Conservation (phyloP, 352 stramenopile species). For the Lagenidium sp. region DNA sequence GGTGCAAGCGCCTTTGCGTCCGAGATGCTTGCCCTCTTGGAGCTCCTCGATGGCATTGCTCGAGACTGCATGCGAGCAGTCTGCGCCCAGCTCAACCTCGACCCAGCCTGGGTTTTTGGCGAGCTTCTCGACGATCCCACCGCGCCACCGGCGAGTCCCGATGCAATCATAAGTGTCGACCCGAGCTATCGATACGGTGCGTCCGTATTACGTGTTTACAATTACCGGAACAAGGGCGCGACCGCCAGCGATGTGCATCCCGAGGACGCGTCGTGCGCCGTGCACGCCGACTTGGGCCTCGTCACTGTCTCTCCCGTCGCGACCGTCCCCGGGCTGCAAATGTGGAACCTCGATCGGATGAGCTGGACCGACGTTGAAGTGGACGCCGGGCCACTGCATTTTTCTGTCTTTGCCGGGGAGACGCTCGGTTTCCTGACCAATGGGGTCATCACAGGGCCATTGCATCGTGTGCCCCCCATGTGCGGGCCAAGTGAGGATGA, state of each 20-base stretch:
- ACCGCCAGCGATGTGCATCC: conserved; percentile 10
- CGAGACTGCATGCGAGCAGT: conserved; percentile 72
- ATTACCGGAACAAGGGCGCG: conserved; percentile 64
- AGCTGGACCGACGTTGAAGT: conserved; percentile 67
- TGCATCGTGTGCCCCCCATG: conserved; percentile 73
- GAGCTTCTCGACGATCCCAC: conserved; percentile 58
- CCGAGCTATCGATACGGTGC: conserved; percentile 67
- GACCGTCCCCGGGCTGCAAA: conserved; percentile 67
- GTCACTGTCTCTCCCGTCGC: conserved; percentile 72
- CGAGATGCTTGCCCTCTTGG: conserved; percentile 45
- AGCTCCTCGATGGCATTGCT: conserved; percentile 53
- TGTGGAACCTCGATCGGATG: conserved; percentile 86
- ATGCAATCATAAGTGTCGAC: conserved; percentile 19
- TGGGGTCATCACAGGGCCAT: conserved; percentile 51
- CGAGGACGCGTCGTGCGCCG: conserved; percentile 59
- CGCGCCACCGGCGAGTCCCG: conserved; percentile 14
- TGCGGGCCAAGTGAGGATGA: conserved; percentile 39
- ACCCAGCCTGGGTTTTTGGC: conserved; percentile 48
- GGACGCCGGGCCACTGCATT: conserved; percentile 43
- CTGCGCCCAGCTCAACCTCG: conserved; percentile 60
- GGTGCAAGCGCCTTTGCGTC: conserved; percentile 35
- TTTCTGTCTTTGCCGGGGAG: conserved; percentile 77
- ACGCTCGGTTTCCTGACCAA: conserved; percentile 70
- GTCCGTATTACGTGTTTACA: conserved; percentile 79
- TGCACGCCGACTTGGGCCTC: conserved; percentile 71